phyloP scores from a whole-genome alignment of 2,329 filamentous ascomycete species.

The Drechmeria coniospora region DNA sequence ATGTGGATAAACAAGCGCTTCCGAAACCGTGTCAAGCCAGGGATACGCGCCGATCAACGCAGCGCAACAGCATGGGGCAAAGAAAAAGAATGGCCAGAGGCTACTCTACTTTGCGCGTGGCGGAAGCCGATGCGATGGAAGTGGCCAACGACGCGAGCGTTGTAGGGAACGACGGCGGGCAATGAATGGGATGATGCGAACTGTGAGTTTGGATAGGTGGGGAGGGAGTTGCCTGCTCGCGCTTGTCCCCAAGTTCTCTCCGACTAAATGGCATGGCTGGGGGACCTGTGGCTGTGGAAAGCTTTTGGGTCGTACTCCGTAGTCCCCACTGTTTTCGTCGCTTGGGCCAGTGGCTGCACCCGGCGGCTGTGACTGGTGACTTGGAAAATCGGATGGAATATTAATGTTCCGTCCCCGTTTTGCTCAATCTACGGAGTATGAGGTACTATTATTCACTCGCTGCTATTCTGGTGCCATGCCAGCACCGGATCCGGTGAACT shows the following conservation, averaged over 20 bases:
- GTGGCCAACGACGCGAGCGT: constrained; percentile 6
- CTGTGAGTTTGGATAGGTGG: constrained; percentile 5
- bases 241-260: background rate
- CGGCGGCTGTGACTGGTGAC: no score
- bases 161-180: constrained; percentile 5
- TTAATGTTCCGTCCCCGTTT: no score
- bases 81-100: constrained; percentile 9
- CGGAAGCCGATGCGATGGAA: constrained; percentile 8
- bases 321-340: constrained; percentile 1
- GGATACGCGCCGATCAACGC: constrained; percentile 14
- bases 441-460: no score
- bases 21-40: constrained; percentile 11
- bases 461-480: no score
- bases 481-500: no score
- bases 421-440: no score
- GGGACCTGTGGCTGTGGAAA: no score
- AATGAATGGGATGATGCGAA: constrained; percentile 6
- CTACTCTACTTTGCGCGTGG: constrained; percentile 10
- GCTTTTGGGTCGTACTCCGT: no score
- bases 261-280: constrained; percentile 25
- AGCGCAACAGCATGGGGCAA: constrained; percentile 16
- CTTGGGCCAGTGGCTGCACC: constrained; percentile 3
- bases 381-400: no score
- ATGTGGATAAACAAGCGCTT: constrained; percentile 18
- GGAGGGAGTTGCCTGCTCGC: constrained; percentile 9